Evolutionary conservation across 306 rosid genomes (phyloP), one percentile per base, ranked within the genome.

Genomic region (Quercus aquifolioides): DNA sequence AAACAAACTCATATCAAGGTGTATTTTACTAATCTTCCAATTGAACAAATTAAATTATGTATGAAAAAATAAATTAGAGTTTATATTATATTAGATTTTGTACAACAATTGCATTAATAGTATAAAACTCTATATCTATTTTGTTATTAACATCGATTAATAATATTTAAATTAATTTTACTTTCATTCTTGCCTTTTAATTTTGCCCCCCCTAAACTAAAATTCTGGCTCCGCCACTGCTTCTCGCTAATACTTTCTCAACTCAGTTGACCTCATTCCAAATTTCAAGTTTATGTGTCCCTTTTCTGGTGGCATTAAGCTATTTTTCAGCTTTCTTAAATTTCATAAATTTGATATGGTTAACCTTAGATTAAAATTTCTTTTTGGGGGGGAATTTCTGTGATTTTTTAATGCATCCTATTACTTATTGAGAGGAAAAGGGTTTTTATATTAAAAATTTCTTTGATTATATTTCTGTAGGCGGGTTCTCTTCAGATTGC

Each of bases 401-500:
- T 26, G 6, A 5, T 63, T 28, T 26, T 63, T 17, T 64, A 5
- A 17, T 30, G 41, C 46, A 28, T 28, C 41, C 31, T 19, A 31
- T 67, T 35, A 9, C 72, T 67, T 77, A 43, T 33, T 13, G 30
- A 71, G 28, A 30, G 58, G 72, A 18, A 9, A 67, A 21, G 28
- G 20, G 19, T n/a, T 19, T 59, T n/a, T 67, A 1, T 19, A 19
- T 3, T 14, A 30, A 71, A 71, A 18, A 18, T 35, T 20, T 19
- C 18, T 51, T 64, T 41, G 71, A 3, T 75, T 62, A 5, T 70
- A 46, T 63, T 56, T 49, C 73, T 84, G 72, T 80, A 95, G 99
- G 97, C 88, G 0, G 95, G 92, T 74, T 85, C 89, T 73, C 92
- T 85, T 80, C 89, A 86, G 85, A 79, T 95, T 76, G 97, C 89